Base-by-base conservation (phyloP, 768 basidiomycete species). In the Panellus pusillus region DNA sequence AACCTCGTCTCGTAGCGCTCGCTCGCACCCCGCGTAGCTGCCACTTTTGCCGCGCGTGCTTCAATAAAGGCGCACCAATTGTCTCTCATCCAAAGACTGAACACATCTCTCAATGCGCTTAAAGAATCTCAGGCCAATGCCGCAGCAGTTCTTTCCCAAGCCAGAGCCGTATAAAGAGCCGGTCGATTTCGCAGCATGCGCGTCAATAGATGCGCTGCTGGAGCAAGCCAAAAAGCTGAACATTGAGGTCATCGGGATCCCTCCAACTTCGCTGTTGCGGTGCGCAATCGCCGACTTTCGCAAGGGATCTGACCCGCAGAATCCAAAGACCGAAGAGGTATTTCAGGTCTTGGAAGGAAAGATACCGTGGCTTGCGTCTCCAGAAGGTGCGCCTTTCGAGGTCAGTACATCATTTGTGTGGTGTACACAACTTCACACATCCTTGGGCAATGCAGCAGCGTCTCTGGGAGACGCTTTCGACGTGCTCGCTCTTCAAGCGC, bases 401-500 rank as follows among this genome's bases (percentile, higher is more conserved):
- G 88, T 89, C 8, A 40, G 9, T 12, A 15, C 15, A 41, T 18
- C 19, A 31, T 18, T 35, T 14, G 17, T 31, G 32, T 14, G n/a
- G 38, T 32, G 15, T 43, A 17, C 1, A 28, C 48, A 19, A 28
- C 45, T 4, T 51, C 54, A 29, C 47, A 24, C 35, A 32, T 15
- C 44, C 12, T 49, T 72, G 72, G 24, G 2, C 24, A 24, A 24
- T 24, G 63, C 72, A 82, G 77, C 72, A 64, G 24, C 60, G 62
- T n/a, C 67, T 90, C 19, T 90, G 87, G 86, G 74, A 81, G 32
- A 79, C 79, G 2, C 80, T 88, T 18, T 79, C 74, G 39, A 77
- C 69, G 12, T 77, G 68, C 43, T 74, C 81, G 2, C 61, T 81
- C 11, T 91, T 86, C 57, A 68, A 61, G n/a, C 79, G n/a, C 75